Evolutionary conservation across 2,329 filamentous ascomycete genomes (phyloP).

Genomic region (Zelopaecilomyces penicillatus): DNA sequence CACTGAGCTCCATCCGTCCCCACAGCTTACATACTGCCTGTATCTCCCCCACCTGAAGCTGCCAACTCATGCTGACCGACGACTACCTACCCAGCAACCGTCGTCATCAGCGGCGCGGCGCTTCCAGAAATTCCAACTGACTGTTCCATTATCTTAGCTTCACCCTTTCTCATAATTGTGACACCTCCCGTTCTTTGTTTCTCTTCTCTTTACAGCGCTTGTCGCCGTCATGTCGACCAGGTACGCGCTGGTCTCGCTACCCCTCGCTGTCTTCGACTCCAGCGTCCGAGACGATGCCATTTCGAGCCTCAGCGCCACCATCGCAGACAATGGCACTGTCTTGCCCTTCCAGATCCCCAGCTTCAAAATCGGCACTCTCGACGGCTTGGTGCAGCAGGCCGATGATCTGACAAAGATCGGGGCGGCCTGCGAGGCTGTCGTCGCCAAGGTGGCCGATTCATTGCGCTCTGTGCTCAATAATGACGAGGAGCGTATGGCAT

Average conservation of each 20-base stretch:
- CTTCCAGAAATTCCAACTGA: no score
- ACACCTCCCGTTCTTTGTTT: conserved; percentile 2
- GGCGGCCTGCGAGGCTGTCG: conserved; percentile 67
- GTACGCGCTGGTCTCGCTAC: conserved; percentile 86
- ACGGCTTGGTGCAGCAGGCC: conserved; percentile 90
- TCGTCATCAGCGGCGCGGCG: no score
- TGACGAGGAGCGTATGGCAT: conserved; percentile 70
- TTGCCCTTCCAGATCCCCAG: conserved; percentile 75
- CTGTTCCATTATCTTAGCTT: no score
- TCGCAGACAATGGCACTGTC: conserved; percentile 69
- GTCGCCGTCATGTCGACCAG: conserved; percentile 41
- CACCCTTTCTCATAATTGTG: not conserved
- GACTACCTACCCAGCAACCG: no score
- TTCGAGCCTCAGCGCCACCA: conserved; percentile 61
- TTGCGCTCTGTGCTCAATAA: conserved; percentile 75
- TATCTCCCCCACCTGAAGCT: no score
- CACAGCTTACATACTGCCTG: no score
- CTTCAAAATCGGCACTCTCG: conserved; percentile 96
- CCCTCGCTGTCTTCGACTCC: conserved; percentile 76
- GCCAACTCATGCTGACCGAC: no score
- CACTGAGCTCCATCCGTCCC: no score
- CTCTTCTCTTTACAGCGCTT: not conserved
- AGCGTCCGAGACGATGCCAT: conserved; percentile 75
- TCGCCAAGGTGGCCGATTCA: conserved; percentile 81
- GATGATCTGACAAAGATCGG: conserved; percentile 91